These are phyloP conservation scores for Blechomonas ayalai DNA, from an alignment of 208 protist species.

Conservation along the genomic window DNA sequence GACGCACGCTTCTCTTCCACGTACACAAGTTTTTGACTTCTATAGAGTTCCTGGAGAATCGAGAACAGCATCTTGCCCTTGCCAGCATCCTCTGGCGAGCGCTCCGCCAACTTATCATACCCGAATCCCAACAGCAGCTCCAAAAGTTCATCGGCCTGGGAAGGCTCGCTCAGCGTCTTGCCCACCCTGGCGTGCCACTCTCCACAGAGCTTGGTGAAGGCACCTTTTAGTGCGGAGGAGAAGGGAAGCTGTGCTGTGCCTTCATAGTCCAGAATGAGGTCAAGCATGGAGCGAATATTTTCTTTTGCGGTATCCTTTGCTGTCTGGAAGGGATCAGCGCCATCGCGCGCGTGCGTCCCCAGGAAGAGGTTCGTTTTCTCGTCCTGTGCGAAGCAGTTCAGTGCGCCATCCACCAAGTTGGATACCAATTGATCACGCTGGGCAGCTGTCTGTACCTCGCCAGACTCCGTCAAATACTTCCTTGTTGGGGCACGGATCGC, in stretches of 20 bases:
- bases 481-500: constrained; percentile 12
- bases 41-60: too few relatives aligned
- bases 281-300: constrained; percentile 8
- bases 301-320: constrained; percentile 1
- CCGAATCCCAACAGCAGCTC: too few relatives aligned
- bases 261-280: constrained; percentile 16
- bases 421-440: not conserved
- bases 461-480: constrained; percentile 5
- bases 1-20: too few relatives aligned
- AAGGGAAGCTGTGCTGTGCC: constrained; percentile 12
- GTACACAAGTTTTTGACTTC: too few relatives aligned
- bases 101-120: too few relatives aligned
- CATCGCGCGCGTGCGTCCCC: constrained; percentile 1
- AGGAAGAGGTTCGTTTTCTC: constrained; percentile 8
- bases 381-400: constrained; percentile 6
- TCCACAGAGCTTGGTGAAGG: constrained; percentile 3
- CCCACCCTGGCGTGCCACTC: too few relatives aligned
- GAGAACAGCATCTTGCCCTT: too few relatives aligned
- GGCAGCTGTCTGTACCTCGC: constrained; percentile 9
- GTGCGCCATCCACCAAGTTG: constrained; percentile 1
- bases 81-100: too few relatives aligned
- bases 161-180: too few relatives aligned
- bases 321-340: constrained; percentile 1
- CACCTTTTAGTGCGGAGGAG: constrained; percentile 8
- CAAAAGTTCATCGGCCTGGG: too few relatives aligned